Evolutionary conservation across 495 filamentous ascomycete species (phyloP).

Genomic region (Neurospora sp.): DNA sequence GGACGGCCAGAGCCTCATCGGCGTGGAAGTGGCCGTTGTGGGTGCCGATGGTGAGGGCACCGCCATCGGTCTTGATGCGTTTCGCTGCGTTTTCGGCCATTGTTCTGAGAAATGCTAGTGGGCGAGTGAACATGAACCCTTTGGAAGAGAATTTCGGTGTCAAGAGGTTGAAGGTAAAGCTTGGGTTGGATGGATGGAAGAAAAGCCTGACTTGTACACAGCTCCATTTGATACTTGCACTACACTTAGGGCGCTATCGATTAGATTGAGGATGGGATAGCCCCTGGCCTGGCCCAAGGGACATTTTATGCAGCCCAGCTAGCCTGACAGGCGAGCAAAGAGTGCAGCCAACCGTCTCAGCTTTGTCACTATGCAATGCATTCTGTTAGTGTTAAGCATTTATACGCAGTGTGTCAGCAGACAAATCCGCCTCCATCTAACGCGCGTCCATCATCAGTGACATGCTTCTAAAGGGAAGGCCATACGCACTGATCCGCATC

Average conservation of each 20-base stretch:
- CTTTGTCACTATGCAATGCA: background rate
- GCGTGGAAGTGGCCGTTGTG: slow-evolving; percentile 98
- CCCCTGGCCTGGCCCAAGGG: background rate
- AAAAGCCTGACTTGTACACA: background rate
- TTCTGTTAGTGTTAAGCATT: background rate
- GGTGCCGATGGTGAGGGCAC: slow-evolving; percentile 64
- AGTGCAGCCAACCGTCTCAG: background rate
- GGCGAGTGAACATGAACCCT: background rate
- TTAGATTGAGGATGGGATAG: background rate
- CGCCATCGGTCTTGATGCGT: slow-evolving; percentile 51
- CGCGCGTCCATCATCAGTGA: background rate
- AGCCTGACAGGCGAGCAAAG: background rate
- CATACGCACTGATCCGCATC: background rate
- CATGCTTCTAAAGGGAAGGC: background rate
- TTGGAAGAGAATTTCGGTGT: slow-evolving; percentile 12
- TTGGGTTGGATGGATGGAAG: background rate
- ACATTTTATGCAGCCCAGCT: background rate
- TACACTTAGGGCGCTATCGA: background rate
- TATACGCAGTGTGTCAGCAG: background rate
- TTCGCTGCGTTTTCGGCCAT: slow-evolving; percentile 64
- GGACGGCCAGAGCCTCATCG: slow-evolving; percentile 95
- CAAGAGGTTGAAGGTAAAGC: background rate
- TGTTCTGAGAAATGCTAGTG: slow-evolving; percentile 1
- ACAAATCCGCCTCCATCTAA: background rate
- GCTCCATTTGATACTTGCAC: background rate